Evolutionary conservation across 495 filamentous ascomycete genomes (phyloP).

Genomic region (Podospora comata): DNA sequence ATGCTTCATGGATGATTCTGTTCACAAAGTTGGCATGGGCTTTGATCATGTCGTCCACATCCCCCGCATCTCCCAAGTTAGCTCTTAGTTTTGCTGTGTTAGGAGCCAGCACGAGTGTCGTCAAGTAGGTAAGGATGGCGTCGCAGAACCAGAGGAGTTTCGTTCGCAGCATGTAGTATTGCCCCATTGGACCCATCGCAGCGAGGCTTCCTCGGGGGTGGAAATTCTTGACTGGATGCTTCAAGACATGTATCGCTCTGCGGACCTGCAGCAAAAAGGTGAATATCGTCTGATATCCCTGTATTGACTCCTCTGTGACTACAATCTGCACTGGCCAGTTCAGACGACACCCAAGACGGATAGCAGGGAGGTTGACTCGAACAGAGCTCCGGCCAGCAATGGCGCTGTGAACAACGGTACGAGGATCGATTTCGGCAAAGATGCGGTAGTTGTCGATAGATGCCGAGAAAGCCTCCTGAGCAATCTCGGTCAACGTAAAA

Average conservation of each 20-base stretch:
- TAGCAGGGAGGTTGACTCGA: constrained; percentile 49
- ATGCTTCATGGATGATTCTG: constrained; percentile 59
- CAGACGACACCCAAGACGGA: constrained; percentile 61
- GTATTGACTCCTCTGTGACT: constrained; percentile 58
- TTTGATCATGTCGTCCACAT: constrained; percentile 77
- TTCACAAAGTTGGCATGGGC: constrained; percentile 63
- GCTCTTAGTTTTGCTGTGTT: constrained; percentile 50
- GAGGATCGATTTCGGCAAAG: constrained; percentile 49
- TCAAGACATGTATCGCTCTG: constrained; percentile 65
- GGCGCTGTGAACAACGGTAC: constrained; percentile 30
- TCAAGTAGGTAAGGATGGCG: constrained; percentile 69
- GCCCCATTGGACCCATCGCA: constrained; percentile 33
- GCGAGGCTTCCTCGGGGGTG: constrained; percentile 20
- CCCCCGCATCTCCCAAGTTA: constrained; percentile 57
- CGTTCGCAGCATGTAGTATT: constrained; percentile 64
- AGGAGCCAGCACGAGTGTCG: constrained; percentile 64
- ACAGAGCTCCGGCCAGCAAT: constrained; percentile 43
- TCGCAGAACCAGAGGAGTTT: constrained; percentile 78
- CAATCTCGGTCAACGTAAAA: constrained; percentile 75
- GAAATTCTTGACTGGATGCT: constrained; percentile 49
- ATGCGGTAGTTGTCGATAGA: constrained; percentile 59
- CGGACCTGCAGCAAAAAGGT: constrained; percentile 75
- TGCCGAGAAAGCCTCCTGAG: constrained; percentile 62
- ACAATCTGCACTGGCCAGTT: constrained; percentile 88
- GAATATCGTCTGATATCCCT: constrained; percentile 65